Base-by-base conservation (phyloP, 2,329 filamentous ascomycete genomes). In the Capronia epimyces region DNA sequence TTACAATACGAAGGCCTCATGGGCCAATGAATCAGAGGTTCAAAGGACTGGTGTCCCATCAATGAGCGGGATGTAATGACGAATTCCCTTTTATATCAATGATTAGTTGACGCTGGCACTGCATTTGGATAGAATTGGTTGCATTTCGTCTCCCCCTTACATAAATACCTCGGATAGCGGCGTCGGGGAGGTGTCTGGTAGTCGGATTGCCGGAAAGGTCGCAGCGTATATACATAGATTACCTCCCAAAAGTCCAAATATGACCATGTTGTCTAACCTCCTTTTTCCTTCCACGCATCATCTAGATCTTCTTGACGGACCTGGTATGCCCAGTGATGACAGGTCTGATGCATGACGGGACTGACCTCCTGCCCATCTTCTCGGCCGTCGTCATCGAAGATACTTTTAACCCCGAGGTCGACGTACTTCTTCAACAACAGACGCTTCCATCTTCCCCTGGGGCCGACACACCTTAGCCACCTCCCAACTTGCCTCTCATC, bases 261-360 rank as follows among this genome's bases (percentile, higher is more conserved):
- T 25, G 12, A 7, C 13, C 1, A 12, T 2, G 15, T 40, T 3
- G 20, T 9, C n/a, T n/a, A n/a, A n/a, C 39, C 22, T 25, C 20
- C 21, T n/a, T 25, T 32, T 27, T 52, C 44, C 13, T 34, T 21
- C 76, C 75, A 78, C 41, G 69, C 75, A 39, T 66, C 66, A 64
- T 78, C 75, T 53, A 78, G 54, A 45, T 70, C 69, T 48, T 73
- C 69, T 62, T 78, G 75, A 31, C 73, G 66, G 2, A 77, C 69
- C 61, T 77, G 74, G 62, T 70, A 78, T 0, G 73, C 76, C 77
- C 75, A 79, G 58, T 80, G 76, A 60, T 77, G 74, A 55, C 76
- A 79, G 4, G 76, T 79, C 66, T 79, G 76, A 64, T 78, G 76
- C 60, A 79, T 72, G 1, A 78, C 76, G 0, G 76, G 76, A 64